Evolutionary conservation across 495 filamentous ascomycete genomes (phyloP).

Genomic region (Talaromyces liani): DNA sequence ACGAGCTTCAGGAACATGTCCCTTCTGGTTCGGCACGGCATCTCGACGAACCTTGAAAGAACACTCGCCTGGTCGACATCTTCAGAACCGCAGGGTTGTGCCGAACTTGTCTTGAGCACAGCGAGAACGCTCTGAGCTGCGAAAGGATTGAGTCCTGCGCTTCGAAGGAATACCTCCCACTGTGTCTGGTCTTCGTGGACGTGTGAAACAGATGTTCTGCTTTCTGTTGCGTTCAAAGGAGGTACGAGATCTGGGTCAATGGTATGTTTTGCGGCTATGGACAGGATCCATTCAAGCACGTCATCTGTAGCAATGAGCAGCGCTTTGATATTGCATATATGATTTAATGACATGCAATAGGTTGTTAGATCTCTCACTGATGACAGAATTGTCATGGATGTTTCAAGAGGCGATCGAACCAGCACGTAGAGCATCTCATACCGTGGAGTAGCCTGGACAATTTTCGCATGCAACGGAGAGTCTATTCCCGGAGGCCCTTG

Average conservation of each 20-base stretch:
- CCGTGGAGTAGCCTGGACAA: slow-evolving; percentile 45
- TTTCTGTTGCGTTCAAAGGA: background rate
- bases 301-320: background rate
- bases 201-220: background rate
- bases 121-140: slow-evolving; percentile 65
- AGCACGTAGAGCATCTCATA: slow-evolving; percentile 71
- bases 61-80: background rate
- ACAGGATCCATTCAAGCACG: slow-evolving; percentile 19
- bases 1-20: slow-evolving; percentile 36
- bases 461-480: slow-evolving; percentile 47
- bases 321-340: background rate
- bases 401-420: slow-evolving; percentile 22
- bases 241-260: slow-evolving; percentile 15
- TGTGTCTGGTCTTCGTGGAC: slow-evolving; percentile 42
- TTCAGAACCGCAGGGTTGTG: background rate
- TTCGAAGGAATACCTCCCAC: slow-evolving; percentile 69
- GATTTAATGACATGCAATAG: slow-evolving; percentile 3
- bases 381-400: background rate
- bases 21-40: slow-evolving; percentile 21
- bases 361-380: background rate
- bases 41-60: slow-evolving; percentile 16
- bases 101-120: background rate
- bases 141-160: slow-evolving; percentile 71
- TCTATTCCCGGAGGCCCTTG: slow-evolving; percentile 14
- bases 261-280: slow-evolving; percentile 21